A percentile compares a stretch with the other conserved stretches of the same genome.
Conservation (phyloP, 2,329 filamentous ascomycete genomes). For the Ceratocystis huliohia region DNA sequence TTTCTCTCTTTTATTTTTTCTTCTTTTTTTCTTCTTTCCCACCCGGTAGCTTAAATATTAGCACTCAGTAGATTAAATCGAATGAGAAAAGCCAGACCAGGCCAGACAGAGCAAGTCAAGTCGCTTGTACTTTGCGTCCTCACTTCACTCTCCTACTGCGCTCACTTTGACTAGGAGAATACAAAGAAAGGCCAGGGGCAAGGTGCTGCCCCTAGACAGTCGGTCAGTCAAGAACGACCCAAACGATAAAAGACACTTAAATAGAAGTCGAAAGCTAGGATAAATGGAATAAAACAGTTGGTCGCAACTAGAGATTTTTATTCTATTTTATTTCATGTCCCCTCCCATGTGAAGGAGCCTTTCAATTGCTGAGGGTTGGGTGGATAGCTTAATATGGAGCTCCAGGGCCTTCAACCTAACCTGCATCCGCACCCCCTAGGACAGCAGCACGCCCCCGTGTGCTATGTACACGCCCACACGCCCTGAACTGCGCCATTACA, state of each 20-base stretch:
- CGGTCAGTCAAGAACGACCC: not conserved
- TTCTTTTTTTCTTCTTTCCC: not conserved
- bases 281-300: not conserved
- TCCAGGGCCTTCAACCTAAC: not conserved
- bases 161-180: not conserved
- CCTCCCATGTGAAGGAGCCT: not conserved
- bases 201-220: not conserved
- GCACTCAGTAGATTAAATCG: not conserved
- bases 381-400: not conserved
- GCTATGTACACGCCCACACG: not conserved
- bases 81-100: no score
- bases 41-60: not conserved
- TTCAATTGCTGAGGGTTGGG: not conserved
- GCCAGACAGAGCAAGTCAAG: no score
- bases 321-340: not conserved
- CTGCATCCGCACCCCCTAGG: not conserved
- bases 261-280: not conserved
- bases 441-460: not conserved
- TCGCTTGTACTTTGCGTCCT: no score
- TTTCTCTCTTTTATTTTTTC: no score
- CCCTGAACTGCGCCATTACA: not conserved
- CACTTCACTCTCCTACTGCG: not conserved
- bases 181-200: not conserved
- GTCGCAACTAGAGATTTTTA: not conserved
- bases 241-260: conserved; percentile 1